Conservation (phyloP, 108 stramenopile genomes). For the Pseudonitzschia multistriata region DNA sequence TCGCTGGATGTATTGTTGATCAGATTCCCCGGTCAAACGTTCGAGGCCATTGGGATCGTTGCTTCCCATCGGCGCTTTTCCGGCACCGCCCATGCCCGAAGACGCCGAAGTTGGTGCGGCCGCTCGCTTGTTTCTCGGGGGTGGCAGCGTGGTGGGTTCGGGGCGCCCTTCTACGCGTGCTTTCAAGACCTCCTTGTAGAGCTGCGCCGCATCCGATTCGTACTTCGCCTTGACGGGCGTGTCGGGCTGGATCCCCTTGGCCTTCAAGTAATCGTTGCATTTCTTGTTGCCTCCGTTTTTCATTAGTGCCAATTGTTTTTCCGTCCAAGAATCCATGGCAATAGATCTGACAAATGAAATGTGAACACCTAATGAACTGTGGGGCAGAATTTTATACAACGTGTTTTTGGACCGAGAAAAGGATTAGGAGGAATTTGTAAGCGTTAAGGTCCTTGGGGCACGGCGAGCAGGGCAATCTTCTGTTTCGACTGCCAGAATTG, state of each 20-base stretch:
- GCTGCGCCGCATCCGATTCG: constrained; percentile 75
- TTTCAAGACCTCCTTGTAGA: constrained; percentile 83
- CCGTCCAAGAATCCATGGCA: constrained; percentile 97
- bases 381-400: neutral
- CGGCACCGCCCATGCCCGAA: constrained; percentile 5
- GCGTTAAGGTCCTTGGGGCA: too few species aligned
- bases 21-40: constrained; percentile 84
- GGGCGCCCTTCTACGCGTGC: constrained; percentile 79
- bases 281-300: constrained; percentile 82
- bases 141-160: constrained; percentile 71
- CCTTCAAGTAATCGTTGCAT: constrained; percentile 58
- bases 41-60: constrained; percentile 89
- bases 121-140: constrained; percentile 16
- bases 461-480: too few species aligned
- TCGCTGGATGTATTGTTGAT: constrained; percentile 87
- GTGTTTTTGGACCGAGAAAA: neutral
- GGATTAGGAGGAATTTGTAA: neutral
- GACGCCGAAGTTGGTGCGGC: constrained; percentile 27
- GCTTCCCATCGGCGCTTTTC: constrained; percentile 14
- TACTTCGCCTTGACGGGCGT: constrained; percentile 84
- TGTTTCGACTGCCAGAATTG: too few species aligned
- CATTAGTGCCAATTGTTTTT: constrained; percentile 76
- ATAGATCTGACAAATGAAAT: constrained; percentile 95
- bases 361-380: constrained; percentile 92
- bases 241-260: constrained; percentile 57